Base-by-base conservation (phyloP, 495 filamentous ascomycete species). In the Amphirosellinia nigrospora region DNA sequence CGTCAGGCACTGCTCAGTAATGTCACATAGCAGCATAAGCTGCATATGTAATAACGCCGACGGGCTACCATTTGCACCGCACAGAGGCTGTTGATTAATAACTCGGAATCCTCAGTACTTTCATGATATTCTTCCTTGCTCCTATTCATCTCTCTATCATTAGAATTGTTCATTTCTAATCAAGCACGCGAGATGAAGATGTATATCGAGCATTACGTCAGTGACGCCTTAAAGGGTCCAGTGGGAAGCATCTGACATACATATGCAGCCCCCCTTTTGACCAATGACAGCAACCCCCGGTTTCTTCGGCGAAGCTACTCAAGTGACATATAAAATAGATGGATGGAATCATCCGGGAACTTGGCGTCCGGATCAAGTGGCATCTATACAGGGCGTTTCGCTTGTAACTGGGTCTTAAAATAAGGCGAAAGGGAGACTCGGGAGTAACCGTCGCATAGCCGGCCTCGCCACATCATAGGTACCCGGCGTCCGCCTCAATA, bases 241-340 rank as follows among this genome's bases (percentile, higher is more conserved):
- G 21, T 52, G 32, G 58, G 45, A 53, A 69, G 45, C 34, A 32
- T 63, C 67, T 69, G 58, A 69, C 67, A 63, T 69, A 63, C 58
- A 69, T 50, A 58, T 48, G 19, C 65, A 43, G 36, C 53, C 34
- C 28, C 21, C 19, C 28, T n/a, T 43, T 16, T 23, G 53, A 19
- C 39, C 39, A 43, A 68, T 52, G 19, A 26, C 41, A 59, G 52
- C 16, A 58, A 39, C 39, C 9, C 19, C 26, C 41, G 21, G 52
- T 43, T 28, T 21, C 43, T 50, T 48, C 61, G 26, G 41, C 15
- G 28, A 50, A 30, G 28, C 19, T 34, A 64, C 50, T 15, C 3
- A 59, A 55, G 38, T 56, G 28, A 39, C 15, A 55, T 19, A 32
- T 43, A 36, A 23, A 62, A 45, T 63, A 45, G 1, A 38, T 7